phyloP scores from a whole-genome alignment of 164 flowering plant genomes.

The Tetracentron sinense region DNA sequence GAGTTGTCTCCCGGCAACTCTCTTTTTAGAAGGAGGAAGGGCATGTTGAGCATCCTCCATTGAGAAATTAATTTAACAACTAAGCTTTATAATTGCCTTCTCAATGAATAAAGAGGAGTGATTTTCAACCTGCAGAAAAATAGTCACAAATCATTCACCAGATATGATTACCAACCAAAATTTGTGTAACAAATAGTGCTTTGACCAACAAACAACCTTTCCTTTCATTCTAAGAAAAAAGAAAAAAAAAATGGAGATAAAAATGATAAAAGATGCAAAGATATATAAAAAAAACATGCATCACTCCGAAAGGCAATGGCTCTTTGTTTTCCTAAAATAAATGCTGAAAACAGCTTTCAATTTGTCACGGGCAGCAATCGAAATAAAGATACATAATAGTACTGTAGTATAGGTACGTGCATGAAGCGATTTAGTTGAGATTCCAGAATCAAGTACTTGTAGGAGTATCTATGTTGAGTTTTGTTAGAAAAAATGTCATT shows the following conservation, averaged over 20 bases:
- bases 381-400: not conserved
- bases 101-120: not conserved
- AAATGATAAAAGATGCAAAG: no score
- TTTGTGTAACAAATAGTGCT: not conserved
- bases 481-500: no score
- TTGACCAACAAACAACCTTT: not conserved
- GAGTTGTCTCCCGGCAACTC: constrained; percentile 81
- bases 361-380: not conserved
- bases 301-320: no score
- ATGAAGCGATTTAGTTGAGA: no score
- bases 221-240: not conserved
- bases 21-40: constrained; percentile 76
- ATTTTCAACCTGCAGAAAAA: not conserved
- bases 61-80: not conserved
- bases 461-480: no score
- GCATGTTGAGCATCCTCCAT: constrained; percentile 71
- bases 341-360: not conserved
- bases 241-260: not conserved
- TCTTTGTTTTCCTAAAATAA: no score
- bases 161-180: not conserved
- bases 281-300: no score
- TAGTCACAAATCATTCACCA: not conserved
- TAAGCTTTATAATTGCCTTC: not conserved
- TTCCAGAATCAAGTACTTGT: no score
- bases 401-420: no score